These are phyloP conservation scores for Colletotrichum sp. DNA, from an alignment of 2,329 filamentous ascomycete genomes.

Conservation along the genomic window DNA sequence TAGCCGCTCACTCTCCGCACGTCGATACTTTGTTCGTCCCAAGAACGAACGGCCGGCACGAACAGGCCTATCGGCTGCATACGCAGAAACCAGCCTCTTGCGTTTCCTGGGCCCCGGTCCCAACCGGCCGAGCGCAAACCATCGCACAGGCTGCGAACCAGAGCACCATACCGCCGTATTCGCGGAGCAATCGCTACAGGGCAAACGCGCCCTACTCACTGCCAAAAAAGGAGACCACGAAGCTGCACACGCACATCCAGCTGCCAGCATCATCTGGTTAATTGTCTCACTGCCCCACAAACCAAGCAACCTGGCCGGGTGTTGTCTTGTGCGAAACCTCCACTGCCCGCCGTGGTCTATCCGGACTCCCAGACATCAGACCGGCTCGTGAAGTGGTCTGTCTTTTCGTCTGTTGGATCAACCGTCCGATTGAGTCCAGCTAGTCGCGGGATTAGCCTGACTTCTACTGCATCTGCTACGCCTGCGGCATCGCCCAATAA, in stretches of 20 bases:
- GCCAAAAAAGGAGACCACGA: background rate
- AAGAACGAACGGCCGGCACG: constrained; percentile 9
- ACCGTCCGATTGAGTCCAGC: background rate
- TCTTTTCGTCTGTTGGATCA: background rate
- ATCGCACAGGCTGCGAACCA: background rate
- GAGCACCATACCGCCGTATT: background rate
- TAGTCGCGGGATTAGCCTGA: background rate
- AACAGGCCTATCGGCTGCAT: constrained; percentile 8
- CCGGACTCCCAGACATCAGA: background rate
- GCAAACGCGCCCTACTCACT: constrained; percentile 13
- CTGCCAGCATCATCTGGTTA: constrained; percentile 8
- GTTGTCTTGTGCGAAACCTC: background rate
- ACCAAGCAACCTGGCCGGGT: background rate
- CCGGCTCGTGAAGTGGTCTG: background rate
- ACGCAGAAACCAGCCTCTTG: constrained; percentile 16
- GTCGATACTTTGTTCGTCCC: constrained; percentile 13
- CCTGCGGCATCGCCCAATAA: background rate
- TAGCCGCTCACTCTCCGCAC: background rate
- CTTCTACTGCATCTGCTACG: constrained; percentile 1
- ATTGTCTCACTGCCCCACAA: constrained; percentile 12
- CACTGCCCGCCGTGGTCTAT: background rate
- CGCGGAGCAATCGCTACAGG: constrained; percentile 6
- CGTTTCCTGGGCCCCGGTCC: constrained; percentile 26
- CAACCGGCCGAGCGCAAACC: constrained; percentile 26
- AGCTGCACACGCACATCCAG: constrained; percentile 1